A percentile compares a stretch with the other conserved stretches of the same genome.
Evolutionary conservation across 495 filamentous ascomycete genomes (phyloP).

Genomic region (Penicillium bialowiezense): DNA sequence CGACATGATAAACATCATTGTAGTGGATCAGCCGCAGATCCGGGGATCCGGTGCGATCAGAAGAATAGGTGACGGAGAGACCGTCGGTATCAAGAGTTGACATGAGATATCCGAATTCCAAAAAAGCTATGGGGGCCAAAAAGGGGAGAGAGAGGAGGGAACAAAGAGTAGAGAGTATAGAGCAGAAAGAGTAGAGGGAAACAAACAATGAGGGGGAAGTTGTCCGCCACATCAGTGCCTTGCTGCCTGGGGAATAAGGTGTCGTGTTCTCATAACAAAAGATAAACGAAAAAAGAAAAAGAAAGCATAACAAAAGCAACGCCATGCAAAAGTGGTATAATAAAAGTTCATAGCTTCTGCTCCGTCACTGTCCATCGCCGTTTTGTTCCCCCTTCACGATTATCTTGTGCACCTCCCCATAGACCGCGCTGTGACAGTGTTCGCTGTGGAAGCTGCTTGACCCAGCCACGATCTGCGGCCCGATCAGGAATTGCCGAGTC

Average conservation of each 20-base stretch:
- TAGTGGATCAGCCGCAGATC: slow-evolving; percentile 81
- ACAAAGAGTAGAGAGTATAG: not conserved
- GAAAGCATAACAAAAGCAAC: slow-evolving; percentile 3
- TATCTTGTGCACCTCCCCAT: slow-evolving; percentile 40
- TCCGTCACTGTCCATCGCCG: slow-evolving; percentile 48
- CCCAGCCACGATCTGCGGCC: slow-evolving; percentile 14
- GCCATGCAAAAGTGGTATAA: slow-evolving; percentile 29
- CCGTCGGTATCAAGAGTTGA: slow-evolving; percentile 32
- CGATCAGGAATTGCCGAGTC: slow-evolving; percentile 13
- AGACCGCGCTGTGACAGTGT: slow-evolving; percentile 41
- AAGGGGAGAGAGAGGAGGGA: slow-evolving; percentile 3
- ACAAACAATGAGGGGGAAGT: slow-evolving; percentile 14
- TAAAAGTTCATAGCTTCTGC: slow-evolving; percentile 28
- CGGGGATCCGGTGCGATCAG: slow-evolving; percentile 52
- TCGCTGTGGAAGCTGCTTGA: slow-evolving; percentile 30
- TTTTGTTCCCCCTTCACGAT: slow-evolving; percentile 28
- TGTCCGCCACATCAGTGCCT: slow-evolving; percentile 5
- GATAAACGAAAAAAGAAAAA: not conserved
- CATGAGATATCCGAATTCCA: slow-evolving; percentile 19
- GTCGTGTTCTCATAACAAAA: slow-evolving; percentile 2
- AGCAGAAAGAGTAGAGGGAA: slow-evolving; percentile 6
- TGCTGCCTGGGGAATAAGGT: slow-evolving; percentile 10
- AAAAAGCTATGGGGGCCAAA: not conserved
- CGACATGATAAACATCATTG: slow-evolving; percentile 91
- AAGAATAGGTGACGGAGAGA: slow-evolving; percentile 50